Evolutionary conservation across 73 alveolate species (phyloP).

Genomic region (Blepharisma japonicum): DNA sequence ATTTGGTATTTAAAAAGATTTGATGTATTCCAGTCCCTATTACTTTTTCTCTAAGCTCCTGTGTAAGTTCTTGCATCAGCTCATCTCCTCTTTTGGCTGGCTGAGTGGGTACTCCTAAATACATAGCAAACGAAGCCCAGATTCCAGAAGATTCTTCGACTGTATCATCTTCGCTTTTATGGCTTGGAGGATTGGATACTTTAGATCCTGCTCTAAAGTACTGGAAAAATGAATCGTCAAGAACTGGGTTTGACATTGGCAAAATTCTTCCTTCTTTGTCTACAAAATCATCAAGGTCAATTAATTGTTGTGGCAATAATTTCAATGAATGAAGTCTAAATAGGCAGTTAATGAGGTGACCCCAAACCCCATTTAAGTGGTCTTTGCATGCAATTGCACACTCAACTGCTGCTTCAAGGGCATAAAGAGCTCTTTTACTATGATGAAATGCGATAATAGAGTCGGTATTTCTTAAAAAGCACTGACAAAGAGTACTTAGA

Average conservation of each 20-base stretch:
- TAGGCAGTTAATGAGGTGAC: slow-evolving; percentile 5
- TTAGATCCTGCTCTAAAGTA: slow-evolving; percentile 5
- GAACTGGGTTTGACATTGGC: slow-evolving; percentile 5
- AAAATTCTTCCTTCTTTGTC: not conserved
- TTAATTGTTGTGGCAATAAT: slow-evolving; percentile 3
- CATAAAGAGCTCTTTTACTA: slow-evolving; percentile 15
- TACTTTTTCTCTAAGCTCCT: slow-evolving; percentile 5
- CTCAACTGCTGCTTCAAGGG: slow-evolving; percentile 11
- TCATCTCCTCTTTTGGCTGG: not conserved
- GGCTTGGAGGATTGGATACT: not conserved
- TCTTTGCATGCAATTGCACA: slow-evolving; percentile 15
- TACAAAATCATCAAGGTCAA: slow-evolving; percentile 29
- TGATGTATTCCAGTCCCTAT: slow-evolving; percentile 8
- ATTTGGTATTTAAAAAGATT: not conserved
- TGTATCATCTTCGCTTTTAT: slow-evolving; percentile 4
- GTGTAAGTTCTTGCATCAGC: not conserved
- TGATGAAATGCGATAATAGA: not conserved
- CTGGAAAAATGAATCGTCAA: slow-evolving; percentile 21
- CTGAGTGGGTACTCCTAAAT: slow-evolving; percentile 12
- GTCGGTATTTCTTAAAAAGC: slow-evolving; percentile 1
- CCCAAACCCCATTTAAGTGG: not conserved
- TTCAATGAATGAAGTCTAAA: not conserved
- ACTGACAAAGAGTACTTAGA: not conserved
- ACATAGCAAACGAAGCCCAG: slow-evolving; percentile 6
- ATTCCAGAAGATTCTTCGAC: slow-evolving; percentile 22